Evolutionary conservation across 2,329 filamentous ascomycete species (phyloP), one percentile per base, ranked within the genome.

Genomic region (Ceratocystis cacaofunesta): DNA sequence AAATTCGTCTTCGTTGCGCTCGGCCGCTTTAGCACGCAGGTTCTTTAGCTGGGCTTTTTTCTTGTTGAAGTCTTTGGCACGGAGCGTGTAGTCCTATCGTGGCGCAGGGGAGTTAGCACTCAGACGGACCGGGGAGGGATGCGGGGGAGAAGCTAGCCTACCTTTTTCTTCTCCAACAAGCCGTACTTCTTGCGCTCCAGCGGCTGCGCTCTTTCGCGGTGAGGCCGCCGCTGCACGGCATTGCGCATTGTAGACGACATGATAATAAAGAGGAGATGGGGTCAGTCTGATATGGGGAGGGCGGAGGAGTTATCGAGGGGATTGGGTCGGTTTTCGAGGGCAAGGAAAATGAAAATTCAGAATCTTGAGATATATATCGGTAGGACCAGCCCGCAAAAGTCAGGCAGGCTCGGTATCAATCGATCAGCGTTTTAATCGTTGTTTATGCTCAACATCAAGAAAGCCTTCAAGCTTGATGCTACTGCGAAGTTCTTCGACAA

Each of bases 131-230:
- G 61, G 36, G 60, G 28, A 43, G 68, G 61, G 67, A 65, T 65
- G 61, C 58, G 52, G 44, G 50, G 10, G 55, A 15, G 22, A 50
- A 32, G 48, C 19, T 5, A 22, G 69, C 73, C 52, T 72, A 87
- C 86, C 79, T 96, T 96, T 81, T 94, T 89, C 78, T 99, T 97
- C 76, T 97, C 94, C 68, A 97, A 85, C 25, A 97, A 83, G 69
- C 94, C 94, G 77, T 91, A 90, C 78, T 90, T 90, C 69, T 86
- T 79, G 64, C 94, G 89, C 73, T 92, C 89, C 69, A 84, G 76
- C 50, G 92, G 89, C 75, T 97, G 94, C 44, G 89, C 89, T 71
- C 94, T 87, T 80, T 97, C 94, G 71, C 87, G 84, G 76, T 97
- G 92, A 70, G 90, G 87, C 72, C 90, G 90, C 76, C 90, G 84